phyloP scores from a whole-genome alignment of 805 yeast genomes.

The Wilhelminamyces savonicus region DNA sequence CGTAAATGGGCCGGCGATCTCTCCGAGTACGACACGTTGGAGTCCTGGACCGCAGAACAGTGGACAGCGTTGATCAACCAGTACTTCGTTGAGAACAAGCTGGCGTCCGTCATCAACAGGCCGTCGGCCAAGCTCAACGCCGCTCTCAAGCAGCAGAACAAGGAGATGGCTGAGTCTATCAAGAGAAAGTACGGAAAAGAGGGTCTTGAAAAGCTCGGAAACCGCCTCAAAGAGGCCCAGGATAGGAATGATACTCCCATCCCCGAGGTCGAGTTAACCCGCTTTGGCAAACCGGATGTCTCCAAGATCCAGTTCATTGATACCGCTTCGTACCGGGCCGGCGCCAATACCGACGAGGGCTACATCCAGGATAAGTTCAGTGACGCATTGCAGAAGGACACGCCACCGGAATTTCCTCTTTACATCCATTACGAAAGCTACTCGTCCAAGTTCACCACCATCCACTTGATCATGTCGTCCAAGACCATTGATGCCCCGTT shows the following conservation, averaged over 20 bases:
- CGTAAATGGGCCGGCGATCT: constrained; percentile 48
- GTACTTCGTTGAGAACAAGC: constrained; percentile 53
- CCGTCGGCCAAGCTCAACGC: constrained; percentile 65
- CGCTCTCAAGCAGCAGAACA: constrained; percentile 43
- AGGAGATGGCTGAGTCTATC: constrained; percentile 44
- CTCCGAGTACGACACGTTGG: constrained; percentile 52
- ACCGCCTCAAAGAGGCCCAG: constrained; percentile 56
- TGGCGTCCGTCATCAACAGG: constrained; percentile 60
- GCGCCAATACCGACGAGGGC: constrained; percentile 35
- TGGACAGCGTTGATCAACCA: constrained; percentile 58
- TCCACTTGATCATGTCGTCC: constrained; percentile 57
- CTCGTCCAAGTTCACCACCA: constrained; percentile 70
- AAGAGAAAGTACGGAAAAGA: constrained; percentile 46
- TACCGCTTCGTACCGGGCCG: constrained; percentile 59
- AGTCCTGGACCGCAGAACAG: constrained; percentile 53
- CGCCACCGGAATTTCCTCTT: constrained; percentile 48
- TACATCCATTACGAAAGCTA: constrained; percentile 74
- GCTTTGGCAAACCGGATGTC: constrained; percentile 71
- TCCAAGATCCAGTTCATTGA: constrained; percentile 64
- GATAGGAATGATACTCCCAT: constrained; percentile 66
- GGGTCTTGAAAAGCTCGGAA: constrained; percentile 50
- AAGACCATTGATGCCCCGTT: constrained; percentile 43
- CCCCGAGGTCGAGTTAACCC: constrained; percentile 57
- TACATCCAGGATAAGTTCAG: constrained; percentile 19
- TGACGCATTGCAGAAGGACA: constrained; percentile 12